Base-by-base conservation (phyloP, 768 basidiomycete genomes). In the Lactarius hatsudake region DNA sequence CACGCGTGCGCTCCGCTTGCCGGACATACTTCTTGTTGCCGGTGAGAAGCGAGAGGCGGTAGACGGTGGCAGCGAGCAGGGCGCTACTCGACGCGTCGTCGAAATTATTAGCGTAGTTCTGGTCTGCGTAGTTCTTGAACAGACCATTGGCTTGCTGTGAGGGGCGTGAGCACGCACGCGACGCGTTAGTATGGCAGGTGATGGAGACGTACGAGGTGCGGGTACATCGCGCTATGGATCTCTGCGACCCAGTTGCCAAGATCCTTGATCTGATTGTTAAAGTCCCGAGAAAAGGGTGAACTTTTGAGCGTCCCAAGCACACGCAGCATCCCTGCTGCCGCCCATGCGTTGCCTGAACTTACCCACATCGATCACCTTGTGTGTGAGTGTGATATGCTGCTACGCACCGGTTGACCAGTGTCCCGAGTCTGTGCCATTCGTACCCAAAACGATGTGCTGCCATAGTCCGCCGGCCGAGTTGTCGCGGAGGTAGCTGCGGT, bases 311-410 rank as follows among this genome's bases (percentile, higher is more conserved):
- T 94, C 2, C 84, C 87, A 1, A 90, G 79, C 3, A 95, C 94
- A 5, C 94, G 87, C 10, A 92, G 79, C 84, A 94, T 94, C 1
- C 94, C 94, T n/a, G 87, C 89, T 0, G 92, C 91, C 0, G 90
- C 94, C 94, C 94, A 96, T 3, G 81, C 94, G 64, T 95, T 94
- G 0, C 93, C 93, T 90, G 60, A 34, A 28, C 17, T n/a, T n/a
- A 26, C 12, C 13, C 4, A 26, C 34, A 30, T 63, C 40, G 20
- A n/a, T 30, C 51, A 45, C 13, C 17, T 42, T 6, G 23, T 20
- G 3, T 28, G 20, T n/a, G 61, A 23, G 55, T 10, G 48, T 36
- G 13, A 23, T 9, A 12, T 23, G 5, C 17, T 1, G 15, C 28
- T 12, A 75, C 79, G 59, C 57, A 87, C 90, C 90, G 5, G 93